These are phyloP conservation scores for Cucurbitaria berberidis DNA, from an alignment of 2,329 filamentous ascomycete species.

Conservation along the genomic window DNA sequence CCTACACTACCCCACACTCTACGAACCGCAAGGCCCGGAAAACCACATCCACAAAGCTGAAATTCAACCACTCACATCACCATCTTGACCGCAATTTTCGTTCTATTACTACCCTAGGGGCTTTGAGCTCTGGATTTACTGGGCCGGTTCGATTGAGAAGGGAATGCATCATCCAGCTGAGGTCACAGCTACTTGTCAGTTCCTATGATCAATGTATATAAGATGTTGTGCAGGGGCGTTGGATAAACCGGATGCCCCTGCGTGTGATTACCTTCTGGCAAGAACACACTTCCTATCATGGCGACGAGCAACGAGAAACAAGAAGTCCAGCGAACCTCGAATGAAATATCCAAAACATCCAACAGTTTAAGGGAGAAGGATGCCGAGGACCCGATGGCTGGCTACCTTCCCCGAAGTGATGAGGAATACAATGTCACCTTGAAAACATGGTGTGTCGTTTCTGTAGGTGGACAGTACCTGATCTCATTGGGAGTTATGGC, in stretches of 20 bases:
- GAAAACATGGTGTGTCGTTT: conserved; percentile 51
- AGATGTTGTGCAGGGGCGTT: conserved; percentile 1
- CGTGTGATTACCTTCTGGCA: background rate
- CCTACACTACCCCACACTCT: conserved; percentile 5
- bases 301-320: conserved; percentile 8
- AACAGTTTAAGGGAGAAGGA: conserved; percentile 18
- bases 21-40: background rate
- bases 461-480: conserved; percentile 8
- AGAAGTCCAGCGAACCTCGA: conserved; percentile 6
- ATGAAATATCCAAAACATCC: conserved; percentile 13
- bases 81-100: background rate
- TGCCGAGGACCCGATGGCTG: conserved; percentile 6
- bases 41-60: conserved; percentile 3
- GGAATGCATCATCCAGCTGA: background rate
- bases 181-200: background rate
- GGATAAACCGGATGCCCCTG: background rate
- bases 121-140: background rate
- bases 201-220: conserved; percentile 3
- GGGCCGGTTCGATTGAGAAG: background rate
- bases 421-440: conserved; percentile 50
- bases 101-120: background rate
- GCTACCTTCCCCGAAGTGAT: conserved; percentile 40
- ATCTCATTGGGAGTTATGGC: background rate
- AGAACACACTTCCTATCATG: background rate
- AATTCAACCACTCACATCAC: background rate